Evolutionary conservation across 2,329 filamentous ascomycete genomes (phyloP), one percentile per base, ranked within the genome.

Genomic region (Exophiala phaeomuriformis): DNA sequence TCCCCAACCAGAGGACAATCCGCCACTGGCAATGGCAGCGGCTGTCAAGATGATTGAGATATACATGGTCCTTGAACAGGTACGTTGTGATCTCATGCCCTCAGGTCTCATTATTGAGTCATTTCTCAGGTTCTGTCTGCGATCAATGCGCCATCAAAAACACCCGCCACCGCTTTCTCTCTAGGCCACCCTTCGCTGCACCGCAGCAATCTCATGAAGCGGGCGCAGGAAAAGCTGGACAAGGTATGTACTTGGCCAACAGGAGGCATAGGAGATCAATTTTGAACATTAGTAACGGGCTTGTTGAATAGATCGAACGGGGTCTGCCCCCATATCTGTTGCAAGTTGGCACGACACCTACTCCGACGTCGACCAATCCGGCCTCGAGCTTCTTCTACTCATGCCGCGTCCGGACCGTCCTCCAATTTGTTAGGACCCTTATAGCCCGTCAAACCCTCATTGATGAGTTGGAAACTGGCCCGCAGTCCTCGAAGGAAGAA

Each of bases 1-100:
- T 32, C 42, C 49, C 30, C 49, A 52, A 43, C 49, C 49, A 41
- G 49, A 52, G 19, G 31, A 39, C 33, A 28, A 47, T 31, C 49
- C 49, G 9, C 49, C 49, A 9, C 42, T 52, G 28, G 49, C 49
- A 6, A 52, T 52, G 49, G 49, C 49, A n/a, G 49, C 49, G 7
- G 49, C 49, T 30, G 49, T 52, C 10, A 52, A 52, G 32, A 52
- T 52, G 49, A 52, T 52, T 27, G 49, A 52, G 19, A 52, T 52
- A 19, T 52, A 52, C 27, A 47, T 52, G 41, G 33, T 52, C 8
- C 49, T 52, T 5, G 49, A 52, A 41, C 49, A 52, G 49, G 49
- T 52, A 10, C 5, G 46, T 49, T 49, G 33, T 12, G 19, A 39
- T 49, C 7, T n/a, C 35, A 19, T 39, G 46, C 27, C 32, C 33